phyloP scores from a whole-genome alignment of 768 basidiomycete species.

The Gymnopilus junonius region DNA sequence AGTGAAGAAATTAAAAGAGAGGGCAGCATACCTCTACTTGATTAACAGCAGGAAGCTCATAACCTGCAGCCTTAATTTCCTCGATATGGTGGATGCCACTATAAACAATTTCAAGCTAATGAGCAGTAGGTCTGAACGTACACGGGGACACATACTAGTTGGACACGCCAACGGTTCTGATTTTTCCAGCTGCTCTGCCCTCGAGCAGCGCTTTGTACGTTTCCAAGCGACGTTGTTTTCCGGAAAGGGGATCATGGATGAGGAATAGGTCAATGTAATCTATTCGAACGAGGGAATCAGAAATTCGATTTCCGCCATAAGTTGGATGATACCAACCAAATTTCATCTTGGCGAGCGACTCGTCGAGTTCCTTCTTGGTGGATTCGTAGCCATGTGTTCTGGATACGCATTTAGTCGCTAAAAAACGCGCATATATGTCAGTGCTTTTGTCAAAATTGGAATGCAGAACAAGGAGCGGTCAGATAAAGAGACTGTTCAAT shows the following conservation, averaged over 20 bases:
- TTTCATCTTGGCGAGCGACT: conserved; percentile 50
- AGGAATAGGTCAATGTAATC: conserved; percentile 51
- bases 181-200: conserved; percentile 62
- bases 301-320: not conserved
- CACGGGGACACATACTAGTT: conserved; percentile 65
- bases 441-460: not conserved
- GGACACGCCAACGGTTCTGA: conserved; percentile 76
- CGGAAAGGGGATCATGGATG: conserved; percentile 75
- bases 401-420: conserved; percentile 66
- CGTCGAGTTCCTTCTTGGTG: conserved; percentile 58
- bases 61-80: conserved; percentile 68
- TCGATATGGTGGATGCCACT: conserved; percentile 76
- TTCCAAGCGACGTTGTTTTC: conserved; percentile 62
- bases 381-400: conserved; percentile 62
- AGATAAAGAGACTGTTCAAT: too few species aligned
- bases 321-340: conserved; percentile 46
- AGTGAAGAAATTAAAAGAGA: not conserved
- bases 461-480: not conserved
- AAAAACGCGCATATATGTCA: not conserved
- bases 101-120: not conserved
- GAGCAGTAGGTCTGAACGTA: not conserved
- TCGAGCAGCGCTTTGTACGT: conserved; percentile 75
- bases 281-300: conserved; percentile 7
- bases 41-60: conserved; percentile 73
- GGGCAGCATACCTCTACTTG: conserved; percentile 68